phyloP scores from a whole-genome alignment of 441 rosid species.

The Bocquillonia castaneifolia region DNA sequence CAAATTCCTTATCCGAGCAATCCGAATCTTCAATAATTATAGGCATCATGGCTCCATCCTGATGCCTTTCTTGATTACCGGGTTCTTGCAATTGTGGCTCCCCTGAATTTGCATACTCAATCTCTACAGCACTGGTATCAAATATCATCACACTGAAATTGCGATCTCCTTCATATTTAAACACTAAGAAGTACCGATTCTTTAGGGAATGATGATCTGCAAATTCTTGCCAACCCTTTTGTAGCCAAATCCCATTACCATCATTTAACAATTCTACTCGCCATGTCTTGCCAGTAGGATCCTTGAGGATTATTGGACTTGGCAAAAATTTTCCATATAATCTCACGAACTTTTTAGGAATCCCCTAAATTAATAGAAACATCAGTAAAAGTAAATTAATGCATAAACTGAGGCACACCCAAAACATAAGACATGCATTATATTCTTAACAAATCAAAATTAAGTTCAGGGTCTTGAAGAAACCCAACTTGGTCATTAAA shows the following conservation, averaged over 20 bases:
- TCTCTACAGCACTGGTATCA: constrained; percentile 21
- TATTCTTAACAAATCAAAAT: too few relatives aligned
- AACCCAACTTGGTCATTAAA: too few relatives aligned
- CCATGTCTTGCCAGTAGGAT: constrained; percentile 24
- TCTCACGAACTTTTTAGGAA: constrained; percentile 15
- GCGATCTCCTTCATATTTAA: constrained; percentile 28
- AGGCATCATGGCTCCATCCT: too few relatives aligned
- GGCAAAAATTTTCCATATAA: constrained; percentile 10
- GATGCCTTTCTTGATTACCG: too few relatives aligned
- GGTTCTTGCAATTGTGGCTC: too few relatives aligned
- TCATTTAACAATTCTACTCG: constrained; percentile 14
- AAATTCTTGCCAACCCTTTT: constrained; percentile 44
- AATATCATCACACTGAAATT: constrained; percentile 29
- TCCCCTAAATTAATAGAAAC: too few relatives aligned
- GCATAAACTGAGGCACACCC: too few relatives aligned
- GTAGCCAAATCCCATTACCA: constrained; percentile 36
- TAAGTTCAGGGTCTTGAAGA: too few relatives aligned
- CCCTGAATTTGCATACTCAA: constrained; percentile 23
- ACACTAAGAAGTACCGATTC: constrained; percentile 28
- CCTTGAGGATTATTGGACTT: neutral
- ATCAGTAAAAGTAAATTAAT: too few relatives aligned
- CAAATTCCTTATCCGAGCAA: too few relatives aligned
- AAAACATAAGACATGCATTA: too few relatives aligned
- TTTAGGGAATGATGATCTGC: constrained; percentile 27
- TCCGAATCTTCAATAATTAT: too few relatives aligned